phyloP scores from a whole-genome alignment of 768 basidiomycete species.

The Amanita muscaria region DNA sequence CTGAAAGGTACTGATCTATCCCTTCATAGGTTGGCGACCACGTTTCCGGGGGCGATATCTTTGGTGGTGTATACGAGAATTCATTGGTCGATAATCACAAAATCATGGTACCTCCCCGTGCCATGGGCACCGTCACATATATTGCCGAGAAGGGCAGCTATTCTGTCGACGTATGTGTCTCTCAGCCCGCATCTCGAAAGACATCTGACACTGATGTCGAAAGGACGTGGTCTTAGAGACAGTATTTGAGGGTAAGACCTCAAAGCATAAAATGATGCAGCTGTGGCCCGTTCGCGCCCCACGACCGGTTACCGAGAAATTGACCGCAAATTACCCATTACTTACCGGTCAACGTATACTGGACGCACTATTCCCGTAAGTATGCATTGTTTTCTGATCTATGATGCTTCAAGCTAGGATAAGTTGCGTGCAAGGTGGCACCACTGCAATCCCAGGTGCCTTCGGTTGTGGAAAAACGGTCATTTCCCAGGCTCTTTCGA shows the following conservation, averaged over 20 bases:
- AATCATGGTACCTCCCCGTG: constrained; percentile 91
- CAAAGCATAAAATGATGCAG: constrained; percentile 95
- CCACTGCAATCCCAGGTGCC: constrained; percentile 96
- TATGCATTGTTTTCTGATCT: constrained; percentile 10
- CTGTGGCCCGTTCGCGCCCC: constrained; percentile 99
- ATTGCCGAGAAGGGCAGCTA: constrained; percentile 95
- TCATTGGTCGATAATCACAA: constrained; percentile 95
- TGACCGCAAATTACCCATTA: constrained; percentile 85
- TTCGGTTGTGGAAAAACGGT: constrained; percentile 99
- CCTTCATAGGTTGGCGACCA: constrained; percentile 80
- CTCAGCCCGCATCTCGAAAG: not conserved
- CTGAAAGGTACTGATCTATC: constrained; percentile 3
- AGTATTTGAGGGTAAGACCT: constrained; percentile 92
- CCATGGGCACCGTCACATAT: constrained; percentile 88
- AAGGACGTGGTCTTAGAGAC: constrained; percentile 95
- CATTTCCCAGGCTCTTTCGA: constrained; percentile 95
- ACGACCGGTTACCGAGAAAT: constrained; percentile 91
- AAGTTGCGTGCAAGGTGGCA: constrained; percentile 94
- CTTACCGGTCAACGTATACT: constrained; percentile 95
- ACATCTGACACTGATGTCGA: not conserved
- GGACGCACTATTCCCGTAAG: constrained; percentile 93
- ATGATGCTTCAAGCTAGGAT: not conserved
- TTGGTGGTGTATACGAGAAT: constrained; percentile 93
- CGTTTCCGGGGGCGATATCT: constrained; percentile 94
- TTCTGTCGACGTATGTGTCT: constrained; percentile 72